Conservation (phyloP, 176 grass and related monocot species). For the Musa troglodytarum region DNA sequence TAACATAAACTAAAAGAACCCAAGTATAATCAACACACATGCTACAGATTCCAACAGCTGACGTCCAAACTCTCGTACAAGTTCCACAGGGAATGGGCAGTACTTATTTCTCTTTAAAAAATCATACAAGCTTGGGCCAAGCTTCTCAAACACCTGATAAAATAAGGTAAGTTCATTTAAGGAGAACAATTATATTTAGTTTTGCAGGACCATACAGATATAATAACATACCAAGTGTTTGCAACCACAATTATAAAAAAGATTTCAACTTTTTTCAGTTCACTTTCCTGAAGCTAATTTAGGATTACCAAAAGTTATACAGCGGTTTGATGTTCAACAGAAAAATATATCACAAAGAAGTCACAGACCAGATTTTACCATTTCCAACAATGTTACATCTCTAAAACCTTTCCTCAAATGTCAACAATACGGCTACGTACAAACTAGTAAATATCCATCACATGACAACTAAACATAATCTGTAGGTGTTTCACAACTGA, state of each 20-base stretch:
- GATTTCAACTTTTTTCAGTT: not conserved
- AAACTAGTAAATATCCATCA: not conserved
- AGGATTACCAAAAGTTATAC: not conserved
- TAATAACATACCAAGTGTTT: not conserved
- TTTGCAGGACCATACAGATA: conserved; percentile 5
- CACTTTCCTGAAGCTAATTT: not conserved
- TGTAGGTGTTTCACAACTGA: not conserved
- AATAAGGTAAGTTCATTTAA: conserved; percentile 71
- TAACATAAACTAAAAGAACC: conserved; percentile 48
- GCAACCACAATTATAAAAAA: not conserved
- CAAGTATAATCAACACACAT: conserved; percentile 72
- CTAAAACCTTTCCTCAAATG: not conserved
- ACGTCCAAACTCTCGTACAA: conserved; percentile 98
- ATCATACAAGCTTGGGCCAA: conserved; percentile 99
- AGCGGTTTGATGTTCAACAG: not conserved
- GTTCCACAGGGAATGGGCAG: conserved; percentile 96
- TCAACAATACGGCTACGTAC: not conserved
- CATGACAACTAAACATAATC: not conserved
- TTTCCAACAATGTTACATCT: not conserved
- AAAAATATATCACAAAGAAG: not conserved
- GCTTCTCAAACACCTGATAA: conserved; percentile 99
- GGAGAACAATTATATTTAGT: conserved; percentile 49
- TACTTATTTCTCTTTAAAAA: conserved; percentile 99
- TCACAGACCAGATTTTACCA: not conserved
- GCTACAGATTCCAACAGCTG: conserved; percentile 99